Evolutionary conservation across 305 asterid species (phyloP).

Genomic region (Fraxinus baroniana): DNA sequence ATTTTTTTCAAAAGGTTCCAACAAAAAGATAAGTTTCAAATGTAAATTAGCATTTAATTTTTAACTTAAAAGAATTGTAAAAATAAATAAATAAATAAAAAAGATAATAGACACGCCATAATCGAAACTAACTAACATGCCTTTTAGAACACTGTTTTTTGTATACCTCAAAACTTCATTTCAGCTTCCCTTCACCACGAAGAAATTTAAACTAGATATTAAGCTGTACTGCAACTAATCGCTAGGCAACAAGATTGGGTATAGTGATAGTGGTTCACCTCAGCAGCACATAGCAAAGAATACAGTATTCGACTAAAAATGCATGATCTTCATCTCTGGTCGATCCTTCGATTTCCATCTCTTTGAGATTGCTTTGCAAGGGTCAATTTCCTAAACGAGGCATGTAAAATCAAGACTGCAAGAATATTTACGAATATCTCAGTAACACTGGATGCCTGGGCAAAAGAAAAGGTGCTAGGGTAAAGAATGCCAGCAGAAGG

Average conservation of each 20-base stretch:
- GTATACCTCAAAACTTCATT: too few species aligned
- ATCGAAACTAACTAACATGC: too few species aligned
- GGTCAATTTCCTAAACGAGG: constrained; percentile 78
- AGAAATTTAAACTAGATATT: neutral
- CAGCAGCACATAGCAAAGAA: neutral
- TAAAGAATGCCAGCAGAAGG: neutral
- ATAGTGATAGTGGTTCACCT: neutral
- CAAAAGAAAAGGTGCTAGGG: neutral
- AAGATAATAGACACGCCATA: too few species aligned
- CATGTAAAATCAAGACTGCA: constrained; percentile 81
- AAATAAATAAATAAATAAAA: too few species aligned
- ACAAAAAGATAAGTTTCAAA: too few species aligned
- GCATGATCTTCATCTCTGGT: constrained; percentile 27
- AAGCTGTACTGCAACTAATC: neutral
- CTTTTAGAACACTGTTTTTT: too few species aligned
- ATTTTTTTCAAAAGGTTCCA: too few species aligned
- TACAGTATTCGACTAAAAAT: neutral
- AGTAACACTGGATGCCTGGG: neutral
- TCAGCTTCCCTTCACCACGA: too few species aligned
- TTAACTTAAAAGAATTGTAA: too few species aligned
- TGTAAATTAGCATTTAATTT: too few species aligned
- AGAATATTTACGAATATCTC: neutral
- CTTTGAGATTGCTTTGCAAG: constrained; percentile 47
- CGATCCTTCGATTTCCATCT: constrained; percentile 37
- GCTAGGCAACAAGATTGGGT: neutral